Percentiles rank a stretch among this genome's conserved stretches.
These are phyloP conservation scores for Hypomyces rosellus DNA, from an alignment of 2,329 filamentous ascomycete species.

Conservation along the genomic window DNA sequence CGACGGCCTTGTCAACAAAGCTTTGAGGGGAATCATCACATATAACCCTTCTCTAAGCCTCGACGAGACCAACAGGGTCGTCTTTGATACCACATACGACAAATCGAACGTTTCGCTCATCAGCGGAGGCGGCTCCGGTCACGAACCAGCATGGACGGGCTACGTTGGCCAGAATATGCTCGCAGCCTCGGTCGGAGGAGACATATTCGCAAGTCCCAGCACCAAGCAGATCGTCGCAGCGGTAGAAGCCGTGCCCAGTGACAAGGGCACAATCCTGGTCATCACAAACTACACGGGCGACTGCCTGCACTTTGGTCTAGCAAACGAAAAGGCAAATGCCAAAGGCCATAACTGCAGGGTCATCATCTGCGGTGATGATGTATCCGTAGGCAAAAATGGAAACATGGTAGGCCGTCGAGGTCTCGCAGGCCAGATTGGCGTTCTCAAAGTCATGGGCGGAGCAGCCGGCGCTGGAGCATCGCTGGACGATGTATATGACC, in stretches of 20 bases:
- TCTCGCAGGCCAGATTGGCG: slow-evolving; percentile 54
- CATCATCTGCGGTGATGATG: slow-evolving; percentile 59
- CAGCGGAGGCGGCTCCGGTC: slow-evolving; percentile 50
- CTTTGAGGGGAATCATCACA: slow-evolving; percentile 44
- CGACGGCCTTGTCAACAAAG: slow-evolving; percentile 48
- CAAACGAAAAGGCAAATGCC: slow-evolving; percentile 51
- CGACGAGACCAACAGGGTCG: slow-evolving; percentile 45
- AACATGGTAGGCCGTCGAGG: slow-evolving; percentile 56
- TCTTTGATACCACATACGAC: slow-evolving; percentile 42
- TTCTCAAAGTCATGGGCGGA: slow-evolving; percentile 52
- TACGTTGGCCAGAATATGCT: slow-evolving; percentile 58
- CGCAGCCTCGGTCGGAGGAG: slow-evolving; percentile 53
- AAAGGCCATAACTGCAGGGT: slow-evolving; percentile 48
- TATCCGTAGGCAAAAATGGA: slow-evolving; percentile 53
- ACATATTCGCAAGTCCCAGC: slow-evolving; percentile 58
- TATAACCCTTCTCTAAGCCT: slow-evolving; percentile 46
- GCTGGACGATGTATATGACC: slow-evolving; percentile 44
- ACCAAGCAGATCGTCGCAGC: slow-evolving; percentile 57
- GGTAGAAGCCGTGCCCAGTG: slow-evolving; percentile 48
- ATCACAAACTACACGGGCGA: slow-evolving; percentile 62
- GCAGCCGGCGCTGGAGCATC: slow-evolving; percentile 41
- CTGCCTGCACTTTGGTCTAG: slow-evolving; percentile 55
- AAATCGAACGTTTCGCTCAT: slow-evolving; percentile 43
- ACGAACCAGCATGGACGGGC: slow-evolving; percentile 58
- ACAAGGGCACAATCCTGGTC: slow-evolving; percentile 51